Conservation (phyloP, 768 basidiomycete genomes). For the Lactarius sanguifluus region DNA sequence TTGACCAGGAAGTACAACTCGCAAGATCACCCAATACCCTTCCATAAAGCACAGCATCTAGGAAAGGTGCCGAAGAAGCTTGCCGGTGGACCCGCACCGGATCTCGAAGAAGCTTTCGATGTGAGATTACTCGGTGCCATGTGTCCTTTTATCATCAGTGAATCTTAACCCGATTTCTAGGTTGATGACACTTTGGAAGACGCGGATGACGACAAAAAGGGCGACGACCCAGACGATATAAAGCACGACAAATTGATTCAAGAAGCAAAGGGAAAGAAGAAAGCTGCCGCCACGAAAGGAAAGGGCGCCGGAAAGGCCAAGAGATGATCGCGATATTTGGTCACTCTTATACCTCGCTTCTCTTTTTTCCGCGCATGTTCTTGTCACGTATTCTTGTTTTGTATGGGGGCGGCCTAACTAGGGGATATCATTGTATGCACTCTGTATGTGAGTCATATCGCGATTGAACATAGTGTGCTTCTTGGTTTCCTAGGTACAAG, state of each 20-base stretch:
- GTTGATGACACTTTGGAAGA: slow-evolving; percentile 30
- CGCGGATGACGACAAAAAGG: slow-evolving; percentile 30
- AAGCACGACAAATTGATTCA: slow-evolving; percentile 38
- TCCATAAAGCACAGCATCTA: slow-evolving; percentile 83
- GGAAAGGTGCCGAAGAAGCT: slow-evolving; percentile 82
- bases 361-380: slow-evolving; percentile 1
- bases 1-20: slow-evolving; percentile 94
- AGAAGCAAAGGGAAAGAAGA: slow-evolving; percentile 22
- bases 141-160: background rate
- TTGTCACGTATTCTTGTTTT: slow-evolving; percentile 20
- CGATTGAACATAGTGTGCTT: slow-evolving; percentile 10
- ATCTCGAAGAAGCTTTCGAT: slow-evolving; percentile 90
- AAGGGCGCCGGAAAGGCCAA: slow-evolving; percentile 26
- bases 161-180: slow-evolving; percentile 15
- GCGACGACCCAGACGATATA: slow-evolving; percentile 31
- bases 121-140: slow-evolving; percentile 42
- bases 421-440: background rate
- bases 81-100: slow-evolving; percentile 70
- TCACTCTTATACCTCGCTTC: background rate
- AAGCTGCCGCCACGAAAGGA: slow-evolving; percentile 16
- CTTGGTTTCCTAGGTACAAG: slow-evolving; percentile 8
- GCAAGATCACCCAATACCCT: slow-evolving; percentile 88
- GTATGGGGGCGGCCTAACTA: slow-evolving; percentile 12
- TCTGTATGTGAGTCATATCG: slow-evolving; percentile 18
- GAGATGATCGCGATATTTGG: slow-evolving; percentile 2